Evolutionary conservation across 1,284 basidiomycete genomes (phyloP), one percentile per base, ranked within the genome.

Genomic region (Tilletia setariae): DNA sequence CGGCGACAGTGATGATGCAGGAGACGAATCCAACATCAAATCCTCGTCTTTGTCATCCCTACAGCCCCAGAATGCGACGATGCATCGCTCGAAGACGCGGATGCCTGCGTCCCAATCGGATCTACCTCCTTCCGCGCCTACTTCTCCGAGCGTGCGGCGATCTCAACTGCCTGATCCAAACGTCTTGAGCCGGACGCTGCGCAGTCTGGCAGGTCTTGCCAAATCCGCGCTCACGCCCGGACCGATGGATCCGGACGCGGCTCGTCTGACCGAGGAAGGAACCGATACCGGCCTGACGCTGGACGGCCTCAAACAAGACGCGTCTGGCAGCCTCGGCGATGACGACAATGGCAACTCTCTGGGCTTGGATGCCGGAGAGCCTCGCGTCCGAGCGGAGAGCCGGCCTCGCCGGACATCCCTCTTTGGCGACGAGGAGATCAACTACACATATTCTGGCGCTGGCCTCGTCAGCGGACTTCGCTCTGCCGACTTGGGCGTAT

Each of bases 391-490:
- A 16, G 46, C 46, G 16, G 46, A 49, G 19, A 16, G 46, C 28
- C 23, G 56, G 35, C 30, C 28, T 28, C 56, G 56, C 8, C 56
- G 56, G 56, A 61, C 56, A 11, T 61, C 56, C 13, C 32, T 61
- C 30, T 61, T 61, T 40, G 56, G 56, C 13, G 56, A 61, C 28
- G 56, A 61, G 32, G 56, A 61, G 56, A 61, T 61, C 56, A 61
- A 61, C 28, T 61, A 25, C 16, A 61, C 56, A 8, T 61, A 61
- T 21, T 61, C 56, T 25, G 56, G 56, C 32, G 56, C 56, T 15
- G 56, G 56, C 15, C 56, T 61, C 3, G 16, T 32, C 19, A 30
- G 25, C 28, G 56, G 30, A 9, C 46, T 49, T 19, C 51, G 51
- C 11, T 53, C 51, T 21, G 51, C 51, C 28, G 51, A 53, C 21